Percentiles rank a stretch among this genome's conserved stretches.
Conservation (phyloP, 2,329 filamentous ascomycete species). For the Exophiala sideris region DNA sequence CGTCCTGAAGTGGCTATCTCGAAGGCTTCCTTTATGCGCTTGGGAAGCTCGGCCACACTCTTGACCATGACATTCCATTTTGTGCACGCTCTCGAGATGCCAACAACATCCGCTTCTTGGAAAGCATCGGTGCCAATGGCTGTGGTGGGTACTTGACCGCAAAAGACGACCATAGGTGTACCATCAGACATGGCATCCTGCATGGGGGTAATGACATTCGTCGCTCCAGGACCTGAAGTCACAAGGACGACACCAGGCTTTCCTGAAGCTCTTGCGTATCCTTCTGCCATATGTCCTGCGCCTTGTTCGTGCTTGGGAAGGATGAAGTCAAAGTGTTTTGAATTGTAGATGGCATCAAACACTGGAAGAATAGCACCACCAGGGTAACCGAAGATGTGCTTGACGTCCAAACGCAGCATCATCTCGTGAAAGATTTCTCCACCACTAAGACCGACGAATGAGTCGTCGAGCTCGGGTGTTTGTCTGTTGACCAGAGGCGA, state of each 20-base stretch:
- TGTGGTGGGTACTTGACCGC: conserved; percentile 83
- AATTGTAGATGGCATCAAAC: conserved; percentile 99
- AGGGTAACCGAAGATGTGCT: conserved; percentile 92
- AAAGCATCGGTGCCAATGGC: conserved; percentile 95
- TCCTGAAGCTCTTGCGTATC: conserved; percentile 89
- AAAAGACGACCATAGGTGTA: conserved; percentile 93
- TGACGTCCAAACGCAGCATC: conserved; percentile 90
- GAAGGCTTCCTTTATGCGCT: conserved; percentile 95
- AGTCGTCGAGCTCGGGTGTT: conserved; percentile 70
- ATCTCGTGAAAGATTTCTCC: conserved; percentile 99
- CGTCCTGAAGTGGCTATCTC: conserved; percentile 94
- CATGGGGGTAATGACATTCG: conserved; percentile 94
- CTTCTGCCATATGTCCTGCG: conserved; percentile 97
- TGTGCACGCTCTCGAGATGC: conserved; percentile 90
- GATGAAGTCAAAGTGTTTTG: conserved; percentile 92
- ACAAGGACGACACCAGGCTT: conserved; percentile 95
- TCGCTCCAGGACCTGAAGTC: conserved; percentile 93
- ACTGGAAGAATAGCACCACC: conserved; percentile 95
- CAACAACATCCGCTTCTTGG: conserved; percentile 92
- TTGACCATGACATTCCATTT: conserved; percentile 99
- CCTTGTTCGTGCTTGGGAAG: conserved; percentile 96
- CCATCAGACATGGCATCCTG: conserved; percentile 94
- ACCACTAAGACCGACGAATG: conserved; percentile 92
- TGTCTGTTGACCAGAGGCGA: conserved; percentile 64
- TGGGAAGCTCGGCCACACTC: conserved; percentile 86